Base-by-base conservation (phyloP, 768 basidiomycete genomes). In the Mrakia frigida region DNA sequence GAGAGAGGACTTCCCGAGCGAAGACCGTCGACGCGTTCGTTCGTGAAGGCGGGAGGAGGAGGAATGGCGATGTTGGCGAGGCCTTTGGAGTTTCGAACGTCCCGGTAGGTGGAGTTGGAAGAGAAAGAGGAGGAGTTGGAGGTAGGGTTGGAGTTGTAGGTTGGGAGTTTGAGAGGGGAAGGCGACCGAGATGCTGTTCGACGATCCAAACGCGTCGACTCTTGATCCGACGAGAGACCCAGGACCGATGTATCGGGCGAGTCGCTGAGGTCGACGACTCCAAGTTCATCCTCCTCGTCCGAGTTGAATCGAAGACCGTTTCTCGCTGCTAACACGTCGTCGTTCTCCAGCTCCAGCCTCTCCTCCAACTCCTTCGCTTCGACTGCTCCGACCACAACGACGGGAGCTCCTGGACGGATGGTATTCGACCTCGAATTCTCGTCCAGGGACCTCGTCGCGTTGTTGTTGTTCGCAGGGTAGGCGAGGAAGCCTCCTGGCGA, bases 41-140 rank as follows among this genome's bases (percentile, higher is more conserved):
- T 69, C 35, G 60, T 41, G 72, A 75, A 69, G 33, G 53, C 31
- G 7, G 53, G 18, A 9, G 50, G 33, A 28, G 75, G 43, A n/a
- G 75, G 75, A n/a, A 71, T 70, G 11, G 75, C 59, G 41, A 76
- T 76, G 50, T 69, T 71, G 14, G 75, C 67, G 16, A 76, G 56
- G 9, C 69, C 69, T 35, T 63, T 71, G 6, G 56, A 31, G 28
- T 23, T 46, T 21, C 74, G 74, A 4, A 74, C 65, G 65, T 74
- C 67, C 13, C 67, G 46, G 65, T 68, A 74, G 9, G 35, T 69
- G 52, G 65, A 28, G n/a, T 37, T 61, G 11, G 65, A 35, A 14
- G 14, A n/a, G 53, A 39, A 37, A 35, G 69, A n/a, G 65, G 35
- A 39, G 21, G 37, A 16, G 18, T 41, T 37, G 25, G 35, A 50